phyloP scores from a whole-genome alignment of 1,139 yeast species.

The Meyerozyma sp. region DNA sequence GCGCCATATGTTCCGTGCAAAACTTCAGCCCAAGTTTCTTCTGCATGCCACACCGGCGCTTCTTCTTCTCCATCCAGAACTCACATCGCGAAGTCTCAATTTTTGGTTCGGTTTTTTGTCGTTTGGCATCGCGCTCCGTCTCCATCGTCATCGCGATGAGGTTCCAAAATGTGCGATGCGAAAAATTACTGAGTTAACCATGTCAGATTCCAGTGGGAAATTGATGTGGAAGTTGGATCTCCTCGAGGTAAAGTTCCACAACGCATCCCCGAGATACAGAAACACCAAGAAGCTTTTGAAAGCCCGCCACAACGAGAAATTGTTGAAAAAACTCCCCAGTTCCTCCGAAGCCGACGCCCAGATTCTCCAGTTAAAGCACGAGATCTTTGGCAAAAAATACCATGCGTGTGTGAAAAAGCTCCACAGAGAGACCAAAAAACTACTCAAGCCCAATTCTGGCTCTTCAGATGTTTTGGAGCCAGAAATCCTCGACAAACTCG shows the following conservation, averaged over 20 bases:
- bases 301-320: conserved; percentile 42
- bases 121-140: neutral
- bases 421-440: conserved; percentile 26
- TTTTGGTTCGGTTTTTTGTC: neutral
- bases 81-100: conserved; percentile 32
- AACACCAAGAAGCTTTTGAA: conserved; percentile 46
- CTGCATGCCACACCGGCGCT: conserved; percentile 58
- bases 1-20: conserved; percentile 59
- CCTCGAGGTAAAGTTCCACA: conserved; percentile 42
- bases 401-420: conserved; percentile 44
- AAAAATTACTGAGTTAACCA: neutral
- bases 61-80: conserved; percentile 41
- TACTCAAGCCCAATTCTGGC: conserved; percentile 19
- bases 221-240: conserved; percentile 47
- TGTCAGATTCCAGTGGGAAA: conserved; percentile 5
- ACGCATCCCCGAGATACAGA: conserved; percentile 46
- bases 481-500: conserved; percentile 18
- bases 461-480: conserved; percentile 9
- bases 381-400: conserved; percentile 45
- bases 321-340: conserved; percentile 38
- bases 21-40: conserved; percentile 43
- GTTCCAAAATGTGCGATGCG: neutral
- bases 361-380: conserved; percentile 40
- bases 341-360: conserved; percentile 38
- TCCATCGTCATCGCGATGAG: conserved; percentile 1